Percentiles rank a stretch among this genome's conserved stretches.
Evolutionary conservation across 306 rosid species (phyloP).

Genomic region (Cicer yamashitae): DNA sequence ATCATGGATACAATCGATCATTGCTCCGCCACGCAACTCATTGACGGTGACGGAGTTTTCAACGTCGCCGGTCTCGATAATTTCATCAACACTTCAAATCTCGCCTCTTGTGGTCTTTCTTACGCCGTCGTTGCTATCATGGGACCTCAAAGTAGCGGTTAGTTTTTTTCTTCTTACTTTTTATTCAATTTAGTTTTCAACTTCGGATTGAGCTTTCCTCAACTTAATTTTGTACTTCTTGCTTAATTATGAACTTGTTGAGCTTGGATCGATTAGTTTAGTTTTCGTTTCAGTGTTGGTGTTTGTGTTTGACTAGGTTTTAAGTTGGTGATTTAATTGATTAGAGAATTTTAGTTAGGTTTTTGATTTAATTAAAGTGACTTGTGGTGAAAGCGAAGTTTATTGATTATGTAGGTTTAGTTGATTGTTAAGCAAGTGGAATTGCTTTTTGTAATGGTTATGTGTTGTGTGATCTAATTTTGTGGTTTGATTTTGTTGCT

Average conservation of each 20-base stretch:
- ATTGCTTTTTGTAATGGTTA: not conserved
- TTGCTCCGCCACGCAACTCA: constrained; percentile 72
- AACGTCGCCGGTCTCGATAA: constrained; percentile 66
- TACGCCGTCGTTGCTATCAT: constrained; percentile 90
- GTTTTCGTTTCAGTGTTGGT: not conserved
- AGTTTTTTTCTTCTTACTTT: not conserved
- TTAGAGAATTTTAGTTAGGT: not conserved
- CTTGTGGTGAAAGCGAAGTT: constrained; percentile 9
- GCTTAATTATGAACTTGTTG: not conserved
- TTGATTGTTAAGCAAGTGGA: not conserved
- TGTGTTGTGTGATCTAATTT: constrained; percentile 35
- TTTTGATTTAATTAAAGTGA: constrained; percentile 39
- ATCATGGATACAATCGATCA: constrained; percentile 41
- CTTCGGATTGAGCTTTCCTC: not conserved
- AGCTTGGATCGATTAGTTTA: constrained; percentile 25
- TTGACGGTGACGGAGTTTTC: constrained; percentile 75
- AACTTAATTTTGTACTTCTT: not conserved
- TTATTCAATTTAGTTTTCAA: not conserved
- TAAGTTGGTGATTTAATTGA: not conserved
- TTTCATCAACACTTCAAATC: constrained; percentile 56
- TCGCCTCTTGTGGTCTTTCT: constrained; percentile 72
- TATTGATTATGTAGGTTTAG: constrained; percentile 35
- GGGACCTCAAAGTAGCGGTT: constrained; percentile 99
- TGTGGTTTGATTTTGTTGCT: not conserved
- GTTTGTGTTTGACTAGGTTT: constrained; percentile 7